Base-by-base conservation (phyloP, 23 red algal species). In the Gracilaria gracilis region DNA sequence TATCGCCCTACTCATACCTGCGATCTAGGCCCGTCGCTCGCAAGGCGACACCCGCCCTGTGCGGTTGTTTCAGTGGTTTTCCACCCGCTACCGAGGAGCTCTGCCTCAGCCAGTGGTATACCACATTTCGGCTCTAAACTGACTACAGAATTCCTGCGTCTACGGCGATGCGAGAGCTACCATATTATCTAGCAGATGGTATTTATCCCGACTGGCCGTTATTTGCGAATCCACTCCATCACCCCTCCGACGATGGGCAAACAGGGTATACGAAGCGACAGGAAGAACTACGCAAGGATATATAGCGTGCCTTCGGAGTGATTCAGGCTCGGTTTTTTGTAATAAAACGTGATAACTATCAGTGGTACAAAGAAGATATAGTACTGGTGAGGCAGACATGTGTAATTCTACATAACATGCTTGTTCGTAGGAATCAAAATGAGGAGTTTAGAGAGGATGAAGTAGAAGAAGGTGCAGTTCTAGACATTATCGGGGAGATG, bases 191-290 rank as follows among this genome's bases (percentile, higher is more conserved):
- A 14, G 59, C 47, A 7, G 62, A 74, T 57, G 33, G 33, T 5
- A 73, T 70, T 2, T 87, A 87, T n/a, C 61, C 83, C 33, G 46
- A 87, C 33, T 46, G 48, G 65, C 65, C 61, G 1, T 32, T 75
- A 33, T 87, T 87, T 50, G 66, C 66, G 24, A 72, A 72, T 3
- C 65, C 62, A 0, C 0, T 87, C 0, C 34, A 87, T 44, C 12
- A 73, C 37, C 13, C 83, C 34, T 54, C 33, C 4, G 33, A 81
- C 16, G 54, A 54, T 4, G 24, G 9, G 27, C 4, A 81, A 48
- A 54, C 49, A 1, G 20, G 27, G 0, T 14, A 81, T 46, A 58
- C 47, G 58, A 46, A 54, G 13, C 1, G 49, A 36, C 46, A 81
- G 20, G 54, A 81, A 57, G 76, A 7, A 58, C 37, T 58, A 1